phyloP scores from a whole-genome alignment of 495 filamentous ascomycete species.

The Pseudevernia furfuracea region DNA sequence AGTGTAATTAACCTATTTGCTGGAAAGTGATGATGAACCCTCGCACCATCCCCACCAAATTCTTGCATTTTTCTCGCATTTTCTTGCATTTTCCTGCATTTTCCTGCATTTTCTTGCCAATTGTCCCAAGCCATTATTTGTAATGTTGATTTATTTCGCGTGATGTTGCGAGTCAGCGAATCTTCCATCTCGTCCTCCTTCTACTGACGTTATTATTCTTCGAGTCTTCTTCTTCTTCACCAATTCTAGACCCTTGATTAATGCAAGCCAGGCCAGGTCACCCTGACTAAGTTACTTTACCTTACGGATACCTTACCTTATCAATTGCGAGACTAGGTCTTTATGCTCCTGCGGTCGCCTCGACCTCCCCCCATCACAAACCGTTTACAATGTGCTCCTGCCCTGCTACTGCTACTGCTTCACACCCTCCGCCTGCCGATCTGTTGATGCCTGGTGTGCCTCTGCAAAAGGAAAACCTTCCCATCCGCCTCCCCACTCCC shows the following conservation, averaged over 20 bases:
- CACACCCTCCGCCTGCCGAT: background rate
- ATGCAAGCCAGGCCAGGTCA: conserved; percentile 8
- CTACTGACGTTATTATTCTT: no score
- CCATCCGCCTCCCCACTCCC: background rate
- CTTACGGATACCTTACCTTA: no score
- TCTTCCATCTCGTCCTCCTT: no score
- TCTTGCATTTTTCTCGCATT: no score
- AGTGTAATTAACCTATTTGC: background rate
- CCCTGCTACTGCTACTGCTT: background rate
- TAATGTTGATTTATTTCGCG: no score
- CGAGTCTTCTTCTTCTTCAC: no score
- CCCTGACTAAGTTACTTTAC: no score
- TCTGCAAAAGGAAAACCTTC: no score
- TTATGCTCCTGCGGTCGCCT: background rate
- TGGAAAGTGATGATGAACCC: conserved; percentile 6
- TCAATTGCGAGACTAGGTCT: conserved; percentile 5
- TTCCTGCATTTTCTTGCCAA: no score
- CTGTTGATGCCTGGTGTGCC: background rate
- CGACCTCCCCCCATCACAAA: background rate
- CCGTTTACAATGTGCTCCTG: background rate
- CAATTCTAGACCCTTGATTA: conserved; percentile 18
- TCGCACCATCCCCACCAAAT: background rate
- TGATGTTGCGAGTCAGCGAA: background rate
- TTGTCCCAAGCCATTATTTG: background rate
- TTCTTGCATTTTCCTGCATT: no score